Evolutionary conservation across 768 basidiomycete genomes (phyloP).

Genomic region (Panaeolus cyanescens): DNA sequence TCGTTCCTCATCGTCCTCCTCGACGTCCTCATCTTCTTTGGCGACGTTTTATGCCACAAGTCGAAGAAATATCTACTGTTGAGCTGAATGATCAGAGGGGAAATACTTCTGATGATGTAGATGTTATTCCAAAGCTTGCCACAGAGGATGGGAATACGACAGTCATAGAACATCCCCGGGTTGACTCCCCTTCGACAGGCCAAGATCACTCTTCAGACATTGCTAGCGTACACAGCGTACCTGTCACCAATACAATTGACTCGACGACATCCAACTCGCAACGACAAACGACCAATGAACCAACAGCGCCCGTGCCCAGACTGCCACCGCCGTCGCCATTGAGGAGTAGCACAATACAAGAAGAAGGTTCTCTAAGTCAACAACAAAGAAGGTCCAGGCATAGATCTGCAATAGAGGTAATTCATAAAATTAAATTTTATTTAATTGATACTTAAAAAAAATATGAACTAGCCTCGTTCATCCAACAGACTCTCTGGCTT

Average conservation of each 20-base stretch:
- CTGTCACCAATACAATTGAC: slow-evolving; percentile 51
- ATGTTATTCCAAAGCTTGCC: slow-evolving; percentile 2
- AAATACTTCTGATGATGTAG: not conserved
- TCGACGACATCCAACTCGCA: slow-evolving; percentile 28
- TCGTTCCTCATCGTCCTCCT: not conserved
- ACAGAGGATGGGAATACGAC: slow-evolving; percentile 20
- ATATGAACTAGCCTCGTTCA: slow-evolving; percentile 47
- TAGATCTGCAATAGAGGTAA: slow-evolving; percentile 63
- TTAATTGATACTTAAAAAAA: slow-evolving; percentile 1
- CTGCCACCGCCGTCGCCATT: slow-evolving; percentile 27
- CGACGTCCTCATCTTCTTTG: not conserved
- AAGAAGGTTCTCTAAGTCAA: slow-evolving; percentile 27
- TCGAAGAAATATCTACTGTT: not conserved
- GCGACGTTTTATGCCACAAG: not conserved
- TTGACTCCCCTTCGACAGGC: slow-evolving; percentile 39
- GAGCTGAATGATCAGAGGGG: not conserved
- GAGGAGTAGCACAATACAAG: slow-evolving; percentile 28
- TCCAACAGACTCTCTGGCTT: slow-evolving; percentile 85
- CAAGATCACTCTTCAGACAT: slow-evolving; percentile 45
- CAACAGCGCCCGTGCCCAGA: slow-evolving; percentile 5
- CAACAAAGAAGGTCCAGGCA: slow-evolving; percentile 44
- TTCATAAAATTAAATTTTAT: slow-evolving; percentile 18
- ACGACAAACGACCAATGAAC: slow-evolving; percentile 26
- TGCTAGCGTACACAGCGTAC: slow-evolving; percentile 62
- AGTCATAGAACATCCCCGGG: slow-evolving; percentile 29